Evolutionary conservation across 2,329 filamentous ascomycete genomes (phyloP).

Genomic region (Alternaria sp.): DNA sequence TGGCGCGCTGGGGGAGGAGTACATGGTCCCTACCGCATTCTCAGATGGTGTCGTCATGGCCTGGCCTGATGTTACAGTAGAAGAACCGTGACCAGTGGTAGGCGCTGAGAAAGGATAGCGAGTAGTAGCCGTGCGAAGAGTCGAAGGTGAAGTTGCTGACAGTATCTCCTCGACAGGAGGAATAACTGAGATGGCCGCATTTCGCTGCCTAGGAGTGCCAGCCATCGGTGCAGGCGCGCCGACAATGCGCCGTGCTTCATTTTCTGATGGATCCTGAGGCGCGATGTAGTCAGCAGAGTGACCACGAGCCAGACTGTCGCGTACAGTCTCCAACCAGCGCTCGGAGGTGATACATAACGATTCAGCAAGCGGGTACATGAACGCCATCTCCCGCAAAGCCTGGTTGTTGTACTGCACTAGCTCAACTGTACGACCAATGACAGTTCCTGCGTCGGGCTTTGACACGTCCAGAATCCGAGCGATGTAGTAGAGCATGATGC

Average conservation of each 20-base stretch:
- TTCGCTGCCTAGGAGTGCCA: constrained; percentile 7
- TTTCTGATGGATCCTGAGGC: constrained; percentile 36
- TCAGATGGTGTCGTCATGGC: constrained; percentile 4
- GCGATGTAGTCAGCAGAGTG: constrained; percentile 37
- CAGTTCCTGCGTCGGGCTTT: constrained; percentile 33
- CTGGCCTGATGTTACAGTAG: constrained; percentile 14
- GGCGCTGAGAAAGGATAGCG: constrained; percentile 19
- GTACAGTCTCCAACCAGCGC: constrained; percentile 41
- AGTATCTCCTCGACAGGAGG: constrained; percentile 22
- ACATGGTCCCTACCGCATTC: constrained; percentile 16
- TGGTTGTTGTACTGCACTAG: constrained; percentile 41
- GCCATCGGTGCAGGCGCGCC: constrained; percentile 25
- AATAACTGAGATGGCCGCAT: constrained; percentile 18
- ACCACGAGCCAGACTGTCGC: constrained; percentile 35
- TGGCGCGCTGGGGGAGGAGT: constrained; percentile 15
- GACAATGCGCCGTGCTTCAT: constrained; percentile 31
- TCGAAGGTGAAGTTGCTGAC: constrained; percentile 11
- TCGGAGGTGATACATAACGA: constrained; percentile 39
- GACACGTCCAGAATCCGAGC: constrained; percentile 35
- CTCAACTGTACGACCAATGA: constrained; percentile 36
- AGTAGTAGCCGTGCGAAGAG: constrained; percentile 13
- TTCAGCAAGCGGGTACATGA: constrained; percentile 42
- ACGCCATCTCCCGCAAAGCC: constrained; percentile 38
- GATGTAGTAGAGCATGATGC: constrained; percentile 45
- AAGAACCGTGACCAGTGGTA: constrained; percentile 1